Evolutionary conservation across 345 rosid species (phyloP).

Genomic region (Salix udensis): DNA sequence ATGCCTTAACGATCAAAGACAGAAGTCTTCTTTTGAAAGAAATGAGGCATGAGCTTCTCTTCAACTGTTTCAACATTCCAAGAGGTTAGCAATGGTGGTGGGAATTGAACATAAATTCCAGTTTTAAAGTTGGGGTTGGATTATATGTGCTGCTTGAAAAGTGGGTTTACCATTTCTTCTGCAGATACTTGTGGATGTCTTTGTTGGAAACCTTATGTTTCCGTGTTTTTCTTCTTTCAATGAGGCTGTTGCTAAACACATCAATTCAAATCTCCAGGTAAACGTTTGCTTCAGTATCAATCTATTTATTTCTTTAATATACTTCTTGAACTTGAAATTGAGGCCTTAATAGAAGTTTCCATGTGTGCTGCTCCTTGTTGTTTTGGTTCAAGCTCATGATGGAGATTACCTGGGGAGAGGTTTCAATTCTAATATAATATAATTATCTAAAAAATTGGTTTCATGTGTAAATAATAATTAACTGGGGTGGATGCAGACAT

Average conservation of each 20-base stretch:
- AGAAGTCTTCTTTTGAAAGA: conserved; percentile 46
- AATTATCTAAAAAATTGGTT: not conserved
- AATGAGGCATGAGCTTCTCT: conserved; percentile 33
- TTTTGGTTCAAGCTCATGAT: not conserved
- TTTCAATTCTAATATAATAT: not conserved
- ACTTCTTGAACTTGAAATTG: not conserved
- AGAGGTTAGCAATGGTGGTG: conserved; percentile 33
- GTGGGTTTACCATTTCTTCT: conserved; percentile 6
- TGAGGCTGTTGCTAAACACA: conserved; percentile 37
- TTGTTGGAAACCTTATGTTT: conserved; percentile 61
- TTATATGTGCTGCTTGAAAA: conserved; percentile 2
- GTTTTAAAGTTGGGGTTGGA: not conserved
- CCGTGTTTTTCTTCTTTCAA: conserved; percentile 38
- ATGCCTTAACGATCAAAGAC: conserved; percentile 55
- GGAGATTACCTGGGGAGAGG: not conserved
- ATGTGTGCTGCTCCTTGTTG: not conserved
- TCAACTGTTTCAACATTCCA: conserved; percentile 29
- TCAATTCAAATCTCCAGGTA: conserved; percentile 46
- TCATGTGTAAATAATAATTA: not conserved
- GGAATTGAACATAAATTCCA: not conserved
- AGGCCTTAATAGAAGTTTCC: not conserved
- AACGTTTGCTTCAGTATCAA: not conserved
- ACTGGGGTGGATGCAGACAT: not conserved
- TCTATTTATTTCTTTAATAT: not conserved
- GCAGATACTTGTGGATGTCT: conserved; percentile 48